phyloP scores from a whole-genome alignment of 306 rosid genomes.

The Fagus sylvatica region DNA sequence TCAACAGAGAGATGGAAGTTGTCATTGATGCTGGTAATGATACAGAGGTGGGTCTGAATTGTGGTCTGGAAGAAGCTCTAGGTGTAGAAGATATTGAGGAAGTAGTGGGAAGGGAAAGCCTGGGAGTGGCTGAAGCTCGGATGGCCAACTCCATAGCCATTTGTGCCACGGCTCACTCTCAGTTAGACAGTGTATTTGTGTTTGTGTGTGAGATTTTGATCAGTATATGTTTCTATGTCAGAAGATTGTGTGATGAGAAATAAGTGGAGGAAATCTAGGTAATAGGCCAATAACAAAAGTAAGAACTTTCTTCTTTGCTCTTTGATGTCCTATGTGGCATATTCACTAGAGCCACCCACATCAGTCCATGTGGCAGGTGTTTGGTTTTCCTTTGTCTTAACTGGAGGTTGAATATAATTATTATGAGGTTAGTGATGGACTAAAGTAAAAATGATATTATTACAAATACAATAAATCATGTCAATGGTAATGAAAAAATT shows the following conservation, averaged over 20 bases:
- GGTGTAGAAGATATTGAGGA: conserved; percentile 29
- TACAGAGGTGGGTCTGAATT: conserved; percentile 41
- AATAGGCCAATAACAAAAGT: conserved; percentile 11
- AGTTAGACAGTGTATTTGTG: background rate
- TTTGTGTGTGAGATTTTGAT: background rate
- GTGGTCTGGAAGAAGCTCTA: conserved; percentile 37
- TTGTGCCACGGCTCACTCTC: conserved; percentile 22
- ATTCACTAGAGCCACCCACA: no score
- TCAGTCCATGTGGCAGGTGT: no score
- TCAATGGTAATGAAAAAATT: no score
- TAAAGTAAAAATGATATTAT: no score
- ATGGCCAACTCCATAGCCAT: conserved; percentile 63
- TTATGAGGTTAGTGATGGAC: no score
- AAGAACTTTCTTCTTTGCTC: background rate
- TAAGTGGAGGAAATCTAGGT: conserved; percentile 38
- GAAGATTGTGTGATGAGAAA: conserved; percentile 40
- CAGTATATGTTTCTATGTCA: background rate
- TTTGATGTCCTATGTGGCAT: conserved; percentile 29
- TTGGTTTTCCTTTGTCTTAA: no score
- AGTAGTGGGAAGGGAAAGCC: conserved; percentile 40
- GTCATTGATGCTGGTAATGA: conserved; percentile 56
- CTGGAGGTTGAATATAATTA: no score
- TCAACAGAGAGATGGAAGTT: conserved; percentile 63
- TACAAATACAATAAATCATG: no score
- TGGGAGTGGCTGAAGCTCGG: conserved; percentile 61